Conservation (phyloP, 1,139 yeast genomes). For the Suhomyces wounanorum region DNA sequence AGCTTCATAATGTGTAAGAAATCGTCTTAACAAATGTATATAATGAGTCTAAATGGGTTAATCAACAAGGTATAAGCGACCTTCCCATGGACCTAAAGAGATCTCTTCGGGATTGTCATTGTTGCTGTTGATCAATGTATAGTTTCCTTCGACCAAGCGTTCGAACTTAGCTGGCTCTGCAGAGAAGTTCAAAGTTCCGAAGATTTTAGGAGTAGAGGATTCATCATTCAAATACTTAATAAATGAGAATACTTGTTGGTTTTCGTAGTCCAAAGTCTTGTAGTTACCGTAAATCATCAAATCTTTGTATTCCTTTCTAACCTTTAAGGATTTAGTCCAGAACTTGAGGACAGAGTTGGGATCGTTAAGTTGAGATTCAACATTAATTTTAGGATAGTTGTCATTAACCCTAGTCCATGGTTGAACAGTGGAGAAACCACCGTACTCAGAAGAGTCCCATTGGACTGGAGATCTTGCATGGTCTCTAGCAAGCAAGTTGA, state of each 20-base stretch:
- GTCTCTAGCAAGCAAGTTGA: constrained; percentile 50
- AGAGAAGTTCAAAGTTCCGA: constrained; percentile 50
- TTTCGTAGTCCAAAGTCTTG: constrained; percentile 41
- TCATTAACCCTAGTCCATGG: constrained; percentile 62
- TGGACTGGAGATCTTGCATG: constrained; percentile 62
- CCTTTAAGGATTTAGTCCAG: constrained; percentile 44
- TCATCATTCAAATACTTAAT: constrained; percentile 27
- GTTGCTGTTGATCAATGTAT: constrained; percentile 34
- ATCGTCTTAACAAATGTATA: no score
- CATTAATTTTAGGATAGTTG: constrained; percentile 52
- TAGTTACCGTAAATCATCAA: constrained; percentile 51
- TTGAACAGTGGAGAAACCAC: constrained; percentile 50
- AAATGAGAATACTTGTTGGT: constrained; percentile 41
- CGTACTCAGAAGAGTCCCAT: constrained; percentile 49
- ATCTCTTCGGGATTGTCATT: constrained; percentile 24
- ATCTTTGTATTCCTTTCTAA: constrained; percentile 50
- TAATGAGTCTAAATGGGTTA: neutral
- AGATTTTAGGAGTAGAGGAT: constrained; percentile 25
- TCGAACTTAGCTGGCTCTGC: constrained; percentile 32
- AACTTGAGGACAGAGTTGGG: constrained; percentile 49
- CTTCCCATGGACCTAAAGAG: constrained; percentile 40
- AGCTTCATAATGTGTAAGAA: no score
- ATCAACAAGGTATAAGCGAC: constrained; percentile 35
- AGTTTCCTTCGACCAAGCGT: constrained; percentile 31
- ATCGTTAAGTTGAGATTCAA: constrained; percentile 46